phyloP scores from a whole-genome alignment of 2,329 filamentous ascomycete genomes.

The Aspergillus viridinutans region DNA sequence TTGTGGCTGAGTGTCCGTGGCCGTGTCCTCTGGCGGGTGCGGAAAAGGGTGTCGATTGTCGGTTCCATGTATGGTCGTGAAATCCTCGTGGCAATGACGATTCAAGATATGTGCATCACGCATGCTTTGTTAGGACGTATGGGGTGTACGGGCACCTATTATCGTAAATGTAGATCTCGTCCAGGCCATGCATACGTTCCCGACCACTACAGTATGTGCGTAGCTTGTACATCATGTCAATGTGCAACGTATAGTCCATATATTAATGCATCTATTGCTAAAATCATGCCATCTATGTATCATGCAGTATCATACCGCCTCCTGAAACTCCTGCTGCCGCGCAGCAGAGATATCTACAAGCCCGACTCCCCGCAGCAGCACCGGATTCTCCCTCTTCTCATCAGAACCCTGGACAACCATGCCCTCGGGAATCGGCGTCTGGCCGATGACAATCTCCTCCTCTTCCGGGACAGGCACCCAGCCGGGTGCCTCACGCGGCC shows the following conservation, averaged over 20 bases:
- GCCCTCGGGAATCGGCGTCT: slow-evolving; percentile 27
- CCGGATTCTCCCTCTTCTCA: slow-evolving; percentile 14
- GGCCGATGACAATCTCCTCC: slow-evolving; percentile 38
- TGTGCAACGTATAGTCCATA: no score
- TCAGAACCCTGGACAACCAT: slow-evolving; percentile 21
- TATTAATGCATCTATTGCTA: no score
- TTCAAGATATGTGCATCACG: slow-evolving; percentile 23
- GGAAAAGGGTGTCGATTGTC: slow-evolving; percentile 14
- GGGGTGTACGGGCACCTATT: no score
- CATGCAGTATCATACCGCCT: not conserved
- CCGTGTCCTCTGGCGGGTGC: slow-evolving; percentile 18
- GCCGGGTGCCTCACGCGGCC: slow-evolving; percentile 62
- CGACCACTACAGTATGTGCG: no score
- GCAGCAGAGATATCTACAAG: slow-evolving; percentile 28
- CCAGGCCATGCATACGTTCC: no score
- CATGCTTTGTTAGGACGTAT: slow-evolving; percentile 10
- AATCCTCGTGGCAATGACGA: slow-evolving; percentile 26
- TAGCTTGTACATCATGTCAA: no score
- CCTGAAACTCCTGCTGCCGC: slow-evolving; percentile 2
- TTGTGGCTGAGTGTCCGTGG: slow-evolving; percentile 6
- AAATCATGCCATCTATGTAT: no score
- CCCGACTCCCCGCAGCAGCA: slow-evolving; percentile 34
- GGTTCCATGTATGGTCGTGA: slow-evolving; percentile 23
- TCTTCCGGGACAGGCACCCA: slow-evolving; percentile 38
- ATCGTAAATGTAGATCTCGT: no score